A percentile compares a stretch with the other conserved stretches of the same genome.
These are phyloP conservation scores for Poa annua DNA, from an alignment of 176 grass and related monocot species.

Conservation along the genomic window DNA sequence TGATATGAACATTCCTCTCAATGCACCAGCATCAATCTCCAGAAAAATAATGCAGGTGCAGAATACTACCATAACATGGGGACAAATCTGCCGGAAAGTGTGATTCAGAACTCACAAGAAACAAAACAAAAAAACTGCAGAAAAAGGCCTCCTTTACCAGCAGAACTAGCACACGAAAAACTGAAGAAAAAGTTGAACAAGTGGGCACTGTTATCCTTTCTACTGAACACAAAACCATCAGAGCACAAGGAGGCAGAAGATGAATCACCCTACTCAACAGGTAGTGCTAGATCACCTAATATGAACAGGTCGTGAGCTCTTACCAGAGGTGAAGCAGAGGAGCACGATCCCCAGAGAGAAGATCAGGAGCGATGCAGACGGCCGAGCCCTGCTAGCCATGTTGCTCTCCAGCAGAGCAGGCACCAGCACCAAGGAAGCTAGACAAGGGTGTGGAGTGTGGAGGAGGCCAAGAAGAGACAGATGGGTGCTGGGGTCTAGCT, in stretches of 20 bases:
- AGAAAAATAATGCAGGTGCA: not conserved
- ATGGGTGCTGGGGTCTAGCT: conserved; percentile 35
- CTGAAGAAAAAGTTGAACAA: not conserved
- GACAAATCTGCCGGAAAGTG: not conserved
- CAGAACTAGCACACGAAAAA: not conserved
- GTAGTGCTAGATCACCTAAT: not conserved
- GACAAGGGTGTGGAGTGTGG: not conserved
- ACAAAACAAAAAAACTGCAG: conserved; percentile 11
- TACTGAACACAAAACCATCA: not conserved
- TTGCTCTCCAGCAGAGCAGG: not conserved
- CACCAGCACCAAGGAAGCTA: not conserved
- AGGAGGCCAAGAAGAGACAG: conserved; percentile 27
- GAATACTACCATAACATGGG: not conserved
- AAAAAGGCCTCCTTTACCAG: not conserved
- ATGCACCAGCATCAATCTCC: not conserved
- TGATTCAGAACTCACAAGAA: not conserved
- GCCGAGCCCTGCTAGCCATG: conserved; percentile 37
- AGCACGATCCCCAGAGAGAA: conserved; percentile 56
- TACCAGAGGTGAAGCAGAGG: conserved; percentile 63
- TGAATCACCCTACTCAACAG: not conserved
- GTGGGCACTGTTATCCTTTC: not conserved
- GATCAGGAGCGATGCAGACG: conserved; percentile 40
- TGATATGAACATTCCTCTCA: not conserved
- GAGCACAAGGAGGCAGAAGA: not conserved
- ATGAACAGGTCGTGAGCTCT: conserved; percentile 4